Conservation (phyloP, 176 grass and related monocot species). For the Hsuehochloa calcarea region DNA sequence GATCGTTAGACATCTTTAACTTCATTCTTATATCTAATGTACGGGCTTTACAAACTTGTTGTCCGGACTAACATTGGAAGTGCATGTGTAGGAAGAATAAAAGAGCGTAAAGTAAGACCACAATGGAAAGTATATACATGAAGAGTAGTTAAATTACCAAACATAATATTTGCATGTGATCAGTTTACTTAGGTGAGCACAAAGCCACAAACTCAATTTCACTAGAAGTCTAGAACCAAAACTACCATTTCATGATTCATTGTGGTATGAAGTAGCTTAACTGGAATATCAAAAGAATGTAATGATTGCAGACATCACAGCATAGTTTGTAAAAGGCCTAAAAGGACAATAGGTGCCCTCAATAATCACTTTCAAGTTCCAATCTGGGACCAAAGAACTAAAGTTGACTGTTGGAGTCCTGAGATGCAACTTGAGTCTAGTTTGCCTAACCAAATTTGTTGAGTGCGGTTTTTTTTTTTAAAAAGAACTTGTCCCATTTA, state of each 20-base stretch:
- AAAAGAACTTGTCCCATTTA: neutral
- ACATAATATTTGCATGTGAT: neutral
- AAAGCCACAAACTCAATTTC: neutral
- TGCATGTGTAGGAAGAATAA: neutral
- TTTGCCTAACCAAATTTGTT: neutral
- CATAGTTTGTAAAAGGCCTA: neutral
- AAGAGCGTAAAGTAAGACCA: neutral
- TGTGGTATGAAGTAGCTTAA: neutral
- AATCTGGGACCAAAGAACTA: neutral
- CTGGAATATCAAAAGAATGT: neutral
- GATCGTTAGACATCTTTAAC: neutral
- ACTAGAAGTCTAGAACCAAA: neutral
- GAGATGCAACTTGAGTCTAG: neutral
- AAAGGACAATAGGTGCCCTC: neutral
- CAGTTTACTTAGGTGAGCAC: neutral
- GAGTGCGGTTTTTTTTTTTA: neutral
- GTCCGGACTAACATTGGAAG: neutral
- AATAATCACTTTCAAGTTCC: neutral
- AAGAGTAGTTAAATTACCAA: neutral
- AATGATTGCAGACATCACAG: neutral
- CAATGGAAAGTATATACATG: neutral
- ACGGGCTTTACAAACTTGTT: neutral
- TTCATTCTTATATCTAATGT: neutral
- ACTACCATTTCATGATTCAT: neutral
- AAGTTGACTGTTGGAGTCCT: neutral